phyloP scores from a whole-genome alignment of 2,329 filamentous ascomycete species.

The Teratosphaeria epicoccoides region DNA sequence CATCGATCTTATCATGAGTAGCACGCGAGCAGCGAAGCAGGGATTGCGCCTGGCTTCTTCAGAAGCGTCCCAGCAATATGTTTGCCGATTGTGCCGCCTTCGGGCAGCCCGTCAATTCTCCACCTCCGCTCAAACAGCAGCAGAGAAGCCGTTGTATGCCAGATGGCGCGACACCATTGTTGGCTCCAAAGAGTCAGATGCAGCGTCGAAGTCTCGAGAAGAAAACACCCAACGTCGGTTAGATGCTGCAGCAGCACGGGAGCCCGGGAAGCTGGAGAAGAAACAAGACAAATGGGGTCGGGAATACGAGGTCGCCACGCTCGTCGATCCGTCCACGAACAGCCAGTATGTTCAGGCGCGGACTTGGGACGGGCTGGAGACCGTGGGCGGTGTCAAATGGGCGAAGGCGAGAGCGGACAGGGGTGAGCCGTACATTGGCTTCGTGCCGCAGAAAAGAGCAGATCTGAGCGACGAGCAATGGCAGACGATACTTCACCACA shows the following conservation, averaged over 20 bases:
- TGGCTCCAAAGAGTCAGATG: constrained; percentile 15
- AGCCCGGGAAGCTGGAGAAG: background rate
- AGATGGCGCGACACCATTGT: constrained; percentile 17
- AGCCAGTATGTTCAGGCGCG: constrained; percentile 36
- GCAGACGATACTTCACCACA: constrained; percentile 40
- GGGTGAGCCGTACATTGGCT: constrained; percentile 28
- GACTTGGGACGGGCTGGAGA: constrained; percentile 44
- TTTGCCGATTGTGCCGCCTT: constrained; percentile 21
- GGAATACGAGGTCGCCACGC: constrained; percentile 15
- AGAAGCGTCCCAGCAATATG: constrained; percentile 11
- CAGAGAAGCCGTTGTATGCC: constrained; percentile 17
- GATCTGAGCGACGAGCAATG: constrained; percentile 27
- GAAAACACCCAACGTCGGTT: constrained; percentile 5
- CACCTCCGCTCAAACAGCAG: constrained; percentile 11
- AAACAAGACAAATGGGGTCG: constrained; percentile 9
- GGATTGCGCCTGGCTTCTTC: constrained; percentile 17
- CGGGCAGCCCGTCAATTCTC: constrained; percentile 20
- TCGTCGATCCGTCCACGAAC: constrained; percentile 14
- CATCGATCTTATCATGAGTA: constrained; percentile 10
- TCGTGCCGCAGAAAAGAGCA: constrained; percentile 29
- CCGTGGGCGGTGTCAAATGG: constrained; percentile 43
- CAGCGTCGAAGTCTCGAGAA: constrained; percentile 9
- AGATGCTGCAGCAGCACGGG: constrained; percentile 2
- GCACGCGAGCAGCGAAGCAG: constrained; percentile 14
- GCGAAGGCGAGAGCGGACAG: constrained; percentile 25